Conservation (phyloP, 805 yeast species). For the Yarrowia porcina region DNA sequence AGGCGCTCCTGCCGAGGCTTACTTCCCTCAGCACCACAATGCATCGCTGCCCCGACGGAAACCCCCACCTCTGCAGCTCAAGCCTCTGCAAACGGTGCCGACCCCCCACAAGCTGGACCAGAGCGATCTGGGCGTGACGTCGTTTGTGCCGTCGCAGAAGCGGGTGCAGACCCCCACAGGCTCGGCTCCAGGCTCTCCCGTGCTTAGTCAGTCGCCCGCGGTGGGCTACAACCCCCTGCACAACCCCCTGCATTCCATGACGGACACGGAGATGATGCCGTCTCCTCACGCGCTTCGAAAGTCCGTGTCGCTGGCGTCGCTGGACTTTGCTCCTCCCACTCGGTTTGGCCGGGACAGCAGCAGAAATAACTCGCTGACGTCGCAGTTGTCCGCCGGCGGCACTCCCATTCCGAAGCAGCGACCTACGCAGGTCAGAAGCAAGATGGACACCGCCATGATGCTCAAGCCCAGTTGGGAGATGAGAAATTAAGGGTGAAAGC, state of each 20-base stretch:
- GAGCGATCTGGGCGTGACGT: constrained; percentile 28
- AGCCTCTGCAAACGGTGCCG: constrained; percentile 30
- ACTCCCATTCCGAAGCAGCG: constrained; percentile 24
- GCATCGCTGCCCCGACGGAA: not conserved
- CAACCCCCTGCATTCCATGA: constrained; percentile 17
- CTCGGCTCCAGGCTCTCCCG: constrained; percentile 20
- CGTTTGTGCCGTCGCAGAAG: not conserved
- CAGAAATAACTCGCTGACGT: constrained; percentile 26
- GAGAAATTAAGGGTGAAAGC: constrained; percentile 25
- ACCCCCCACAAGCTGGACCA: constrained; percentile 33
- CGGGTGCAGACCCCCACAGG: constrained; percentile 11
- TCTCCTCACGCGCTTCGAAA: constrained; percentile 32
- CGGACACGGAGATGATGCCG: constrained; percentile 29
- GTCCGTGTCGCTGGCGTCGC: constrained; percentile 29
- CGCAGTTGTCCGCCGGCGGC: constrained; percentile 7
- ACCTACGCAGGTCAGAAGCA: constrained; percentile 31
- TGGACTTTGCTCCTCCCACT: constrained; percentile 34
- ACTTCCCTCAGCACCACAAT: not conserved
- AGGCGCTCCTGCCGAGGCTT: constrained; percentile 2
- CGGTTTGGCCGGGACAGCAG: constrained; percentile 10
- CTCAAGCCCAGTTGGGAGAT: constrained; percentile 35
- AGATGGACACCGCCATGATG: constrained; percentile 29
- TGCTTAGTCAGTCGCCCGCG: not conserved
- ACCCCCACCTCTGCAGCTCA: constrained; percentile 21
- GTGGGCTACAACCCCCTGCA: constrained; percentile 8